Base-by-base conservation (phyloP, 2,329 filamentous ascomycete genomes). In the Fusarium euwallaceae region DNA sequence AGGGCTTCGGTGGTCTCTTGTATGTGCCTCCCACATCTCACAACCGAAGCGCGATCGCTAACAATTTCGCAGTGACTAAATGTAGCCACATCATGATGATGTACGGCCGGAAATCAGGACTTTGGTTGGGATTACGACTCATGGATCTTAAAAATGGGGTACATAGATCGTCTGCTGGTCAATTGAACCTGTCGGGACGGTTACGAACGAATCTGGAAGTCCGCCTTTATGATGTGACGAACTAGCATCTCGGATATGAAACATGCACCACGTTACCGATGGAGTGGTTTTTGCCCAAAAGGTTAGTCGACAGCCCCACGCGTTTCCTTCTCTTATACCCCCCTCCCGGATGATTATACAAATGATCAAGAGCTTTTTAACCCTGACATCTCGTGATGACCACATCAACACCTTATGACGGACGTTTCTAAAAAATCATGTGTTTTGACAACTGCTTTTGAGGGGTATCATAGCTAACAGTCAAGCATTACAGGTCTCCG, bases 1-100 rank as follows among this genome's bases (percentile, higher is more conserved):
- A 88, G 84, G 92, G 92, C 84, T 95, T 96, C 88, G 94, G 92
- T 85, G 92, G 92, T 90, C 91, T 96, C 83, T 96, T 97, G 88
- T 89, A 86, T 67, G 88, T 86, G 53, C 55, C 48, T 59, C 56
- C 59, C 24, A 41, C 6, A 6, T 10, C 20, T 22, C 11, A 22
- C 2, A 8, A 16, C 6, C 11, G 29, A 27, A 7, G n/a, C 2
- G 20, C 20, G 20, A 1, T 62, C 72, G 78, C 87, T 89, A 84
- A 89, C 85, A 29, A 22, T n/a, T 20, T 56, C 62, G 9, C 70
- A 89, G 88, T 81, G 88, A 88, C 83, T 89, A 89, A 88, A 88
- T 76, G 80, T 81, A 76, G 80, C 79, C 69, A 70, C 58, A 67
- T 72, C 55, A 79, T 78, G 67, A 83, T 76, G 83, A 81, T 82